Percentiles rank a stretch among this genome's conserved stretches.
These are phyloP conservation scores for Lumnitzera littorea DNA, from an alignment of 345 rosid species.

Conservation along the genomic window DNA sequence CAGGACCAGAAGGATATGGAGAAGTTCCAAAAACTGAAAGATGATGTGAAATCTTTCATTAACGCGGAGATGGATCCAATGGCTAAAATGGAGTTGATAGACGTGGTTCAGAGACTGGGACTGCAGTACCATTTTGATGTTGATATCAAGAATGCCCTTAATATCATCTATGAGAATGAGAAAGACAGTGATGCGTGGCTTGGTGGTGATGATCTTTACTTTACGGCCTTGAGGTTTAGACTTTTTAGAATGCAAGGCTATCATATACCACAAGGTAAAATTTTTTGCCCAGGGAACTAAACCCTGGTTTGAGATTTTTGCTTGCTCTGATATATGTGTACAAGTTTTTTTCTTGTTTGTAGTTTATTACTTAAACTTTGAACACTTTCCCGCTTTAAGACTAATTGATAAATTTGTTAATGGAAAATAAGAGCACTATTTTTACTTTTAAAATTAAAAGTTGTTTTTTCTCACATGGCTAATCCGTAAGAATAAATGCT, in stretches of 20 bases:
- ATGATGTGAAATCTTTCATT: constrained; percentile 1
- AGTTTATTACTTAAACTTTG: too few species aligned
- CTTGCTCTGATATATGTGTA: too few species aligned
- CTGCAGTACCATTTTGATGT: constrained; percentile 12
- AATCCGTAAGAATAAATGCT: too few species aligned
- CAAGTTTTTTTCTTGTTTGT: too few species aligned
- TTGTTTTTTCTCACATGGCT: too few species aligned
- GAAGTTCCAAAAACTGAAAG: constrained; percentile 5
- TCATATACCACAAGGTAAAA: constrained; percentile 15
- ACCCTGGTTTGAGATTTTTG: too few species aligned
- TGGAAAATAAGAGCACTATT: too few species aligned
- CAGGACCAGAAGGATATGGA: constrained; percentile 2
- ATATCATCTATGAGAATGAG: not conserved
- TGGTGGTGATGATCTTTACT: not conserved
- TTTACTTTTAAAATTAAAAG: too few species aligned
- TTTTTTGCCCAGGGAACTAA: too few species aligned
- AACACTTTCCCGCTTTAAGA: too few species aligned
- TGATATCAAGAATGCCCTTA: constrained; percentile 11
- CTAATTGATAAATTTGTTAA: too few species aligned
- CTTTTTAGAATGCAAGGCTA: constrained; percentile 21
- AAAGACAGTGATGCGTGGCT: not conserved
- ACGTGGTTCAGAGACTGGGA: constrained; percentile 17
- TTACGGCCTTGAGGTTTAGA: constrained; percentile 15
- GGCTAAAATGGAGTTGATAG: constrained; percentile 12
- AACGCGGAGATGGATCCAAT: not conserved